These are phyloP conservation scores for Ramaria sp. DNA, from an alignment of 768 basidiomycete species.

Conservation along the genomic window DNA sequence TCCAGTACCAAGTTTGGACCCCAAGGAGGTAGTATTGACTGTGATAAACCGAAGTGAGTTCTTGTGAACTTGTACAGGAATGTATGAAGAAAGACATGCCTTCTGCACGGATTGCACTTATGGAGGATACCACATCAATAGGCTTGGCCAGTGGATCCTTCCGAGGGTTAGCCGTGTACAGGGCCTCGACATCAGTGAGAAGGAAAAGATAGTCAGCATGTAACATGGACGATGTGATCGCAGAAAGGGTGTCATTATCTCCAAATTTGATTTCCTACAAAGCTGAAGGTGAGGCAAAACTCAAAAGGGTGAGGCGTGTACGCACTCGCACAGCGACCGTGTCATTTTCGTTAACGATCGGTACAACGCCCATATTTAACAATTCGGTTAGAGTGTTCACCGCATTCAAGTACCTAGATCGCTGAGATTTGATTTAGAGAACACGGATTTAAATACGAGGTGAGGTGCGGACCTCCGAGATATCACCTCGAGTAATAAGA, in stretches of 20 bases:
- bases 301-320: slow-evolving; percentile 11
- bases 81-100: slow-evolving; percentile 33
- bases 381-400: slow-evolving; percentile 92
- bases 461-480: slow-evolving; percentile 67
- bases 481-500: slow-evolving; percentile 87
- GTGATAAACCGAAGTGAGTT: neutral
- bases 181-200: slow-evolving; percentile 89
- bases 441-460: neutral
- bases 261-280: slow-evolving; percentile 97
- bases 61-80: neutral
- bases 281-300: neutral
- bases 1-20: slow-evolving; percentile 89
- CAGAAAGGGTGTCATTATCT: slow-evolving; percentile 96
- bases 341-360: slow-evolving; percentile 99
- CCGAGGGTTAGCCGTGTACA: slow-evolving; percentile 93
- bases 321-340: slow-evolving; percentile 94
- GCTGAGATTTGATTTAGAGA: slow-evolving; percentile 32
- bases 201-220: slow-evolving; percentile 97
- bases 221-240: slow-evolving; percentile 95
- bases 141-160: slow-evolving; percentile 75
- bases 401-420: slow-evolving; percentile 92
- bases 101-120: slow-evolving; percentile 68
- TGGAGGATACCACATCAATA: slow-evolving; percentile 76
- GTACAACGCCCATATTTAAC: slow-evolving; percentile 87
- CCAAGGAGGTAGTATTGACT: slow-evolving; percentile 91